Base-by-base conservation (phyloP, 306 rosid genomes). In the Lagenaria siceraria region DNA sequence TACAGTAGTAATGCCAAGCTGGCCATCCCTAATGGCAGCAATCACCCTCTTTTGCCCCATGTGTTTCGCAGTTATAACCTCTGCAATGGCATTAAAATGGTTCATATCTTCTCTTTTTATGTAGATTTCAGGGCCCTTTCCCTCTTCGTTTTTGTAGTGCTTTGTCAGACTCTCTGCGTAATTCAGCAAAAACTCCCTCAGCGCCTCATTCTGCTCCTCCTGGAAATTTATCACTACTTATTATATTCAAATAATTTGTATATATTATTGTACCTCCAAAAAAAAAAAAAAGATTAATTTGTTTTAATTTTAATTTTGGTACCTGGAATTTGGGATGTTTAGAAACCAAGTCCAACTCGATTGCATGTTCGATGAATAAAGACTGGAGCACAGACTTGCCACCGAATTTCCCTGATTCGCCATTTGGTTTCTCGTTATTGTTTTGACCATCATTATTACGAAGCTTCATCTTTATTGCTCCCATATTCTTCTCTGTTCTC, bases 1-100 rank as follows among this genome's bases (percentile, higher is more conserved):
- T 6, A 95, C 91, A 0, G 97, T 88, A 24, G 92, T 91, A 27
- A 91, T 63, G 6, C 97, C 97, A 24, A 86, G 92, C 17, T 87
- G 87, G 4, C 94, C 93, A 0, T 90, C 76, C 5, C 84, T 89
- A 0, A 92, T 85, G 77, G 89, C 88, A 0, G 97, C 87, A 49
- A 91, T 61, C 0, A 91, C 79, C 4, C 77, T 46, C 13, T 59
- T 84, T 54, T 3, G 33, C 33, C 92, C 87, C 73, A 85, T 64
- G 66, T 90, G 92, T 40, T 83, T 87, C 64, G 94, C 94, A 5
- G 89, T 33, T 92, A 91, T 85, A 8, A 87, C 86, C 75, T 91
- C 91, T 0, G 86, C 91, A 35, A 89, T 78, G 56, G 90, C 89
- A 33, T 29, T 3, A 29, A 29, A 29, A 29, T 29, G 33, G 48